Conservation (phyloP, 352 stramenopile species). For the Pythium dissotocum region DNA sequence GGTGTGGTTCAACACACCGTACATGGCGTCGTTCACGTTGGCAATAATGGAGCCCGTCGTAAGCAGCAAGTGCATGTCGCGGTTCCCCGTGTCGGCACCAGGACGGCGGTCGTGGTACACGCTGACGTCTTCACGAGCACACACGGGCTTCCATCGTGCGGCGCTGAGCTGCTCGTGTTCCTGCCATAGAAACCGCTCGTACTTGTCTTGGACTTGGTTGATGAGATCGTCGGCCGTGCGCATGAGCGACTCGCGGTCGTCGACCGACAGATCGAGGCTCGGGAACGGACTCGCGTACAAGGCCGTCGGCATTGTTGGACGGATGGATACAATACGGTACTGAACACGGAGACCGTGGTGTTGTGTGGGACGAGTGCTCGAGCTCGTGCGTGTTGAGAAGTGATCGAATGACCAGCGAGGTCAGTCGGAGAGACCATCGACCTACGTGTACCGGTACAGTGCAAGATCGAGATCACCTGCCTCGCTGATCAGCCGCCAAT, state of each 20-base stretch:
- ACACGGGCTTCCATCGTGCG: constrained; percentile 45
- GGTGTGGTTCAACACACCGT: constrained; percentile 41
- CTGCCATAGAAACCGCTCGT: constrained; percentile 42
- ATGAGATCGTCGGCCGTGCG: constrained; percentile 43
- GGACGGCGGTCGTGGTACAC: constrained; percentile 45
- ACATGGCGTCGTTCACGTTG: constrained; percentile 58
- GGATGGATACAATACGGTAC: too few species aligned
- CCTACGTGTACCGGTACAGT: too few species aligned
- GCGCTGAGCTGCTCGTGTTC: constrained; percentile 36
- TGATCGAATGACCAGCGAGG: too few species aligned
- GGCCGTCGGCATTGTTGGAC: background rate
- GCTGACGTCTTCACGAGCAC: constrained; percentile 39
- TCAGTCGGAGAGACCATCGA: too few species aligned
- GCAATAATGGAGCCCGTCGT: constrained; percentile 41
- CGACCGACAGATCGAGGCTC: constrained; percentile 38
- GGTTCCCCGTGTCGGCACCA: constrained; percentile 19
- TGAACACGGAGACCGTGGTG: too few species aligned
- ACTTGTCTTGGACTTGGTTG: constrained; percentile 40
- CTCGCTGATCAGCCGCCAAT: too few species aligned
- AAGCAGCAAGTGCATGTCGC: constrained; percentile 17
- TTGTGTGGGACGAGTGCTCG: too few species aligned
- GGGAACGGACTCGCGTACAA: constrained; percentile 51
- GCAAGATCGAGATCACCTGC: too few species aligned
- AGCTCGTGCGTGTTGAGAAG: too few species aligned
- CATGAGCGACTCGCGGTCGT: constrained; percentile 52